These are phyloP conservation scores for Fennellomyces sp. DNA, from an alignment of 371 early-diverging fungal genomes.

Conservation along the genomic window DNA sequence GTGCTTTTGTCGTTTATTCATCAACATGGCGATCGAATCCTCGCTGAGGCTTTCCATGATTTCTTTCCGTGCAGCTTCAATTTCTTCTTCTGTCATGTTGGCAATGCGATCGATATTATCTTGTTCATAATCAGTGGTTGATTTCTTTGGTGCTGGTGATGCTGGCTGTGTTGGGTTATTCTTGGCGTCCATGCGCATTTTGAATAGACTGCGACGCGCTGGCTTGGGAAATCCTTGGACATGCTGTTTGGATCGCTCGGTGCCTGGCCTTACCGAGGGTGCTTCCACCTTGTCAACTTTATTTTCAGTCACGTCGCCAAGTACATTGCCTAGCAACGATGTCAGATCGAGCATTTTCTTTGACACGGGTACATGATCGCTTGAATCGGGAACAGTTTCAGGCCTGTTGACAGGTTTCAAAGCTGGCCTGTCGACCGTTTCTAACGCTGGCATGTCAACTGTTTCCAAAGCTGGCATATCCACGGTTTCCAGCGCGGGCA, in stretches of 20 bases:
- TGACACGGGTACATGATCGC: conserved; percentile 31
- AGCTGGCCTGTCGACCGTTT: conserved; percentile 20
- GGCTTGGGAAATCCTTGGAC: conserved; percentile 58
- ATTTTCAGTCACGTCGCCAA: conserved; percentile 57
- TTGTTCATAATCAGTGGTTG: conserved; percentile 42
- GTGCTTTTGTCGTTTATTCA: conserved; percentile 27
- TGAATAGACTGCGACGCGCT: conserved; percentile 54
- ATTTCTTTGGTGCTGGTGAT: conserved; percentile 12
- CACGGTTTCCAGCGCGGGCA: conserved; percentile 15
- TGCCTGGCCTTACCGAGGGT: conserved; percentile 21
- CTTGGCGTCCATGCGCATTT: conserved; percentile 22
- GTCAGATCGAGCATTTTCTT: conserved; percentile 53
- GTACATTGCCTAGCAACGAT: conserved; percentile 45
- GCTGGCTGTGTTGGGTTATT: conserved; percentile 12
- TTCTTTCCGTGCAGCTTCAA: conserved; percentile 62
- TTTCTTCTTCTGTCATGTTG: conserved; percentile 64
- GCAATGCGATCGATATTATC: conserved; percentile 61
- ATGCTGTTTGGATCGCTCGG: conserved; percentile 26
- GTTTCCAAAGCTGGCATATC: conserved; percentile 5
- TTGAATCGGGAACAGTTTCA: conserved; percentile 25
- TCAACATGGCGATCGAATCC: conserved; percentile 50
- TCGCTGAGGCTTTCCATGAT: conserved; percentile 61
- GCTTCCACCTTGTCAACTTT: conserved; percentile 24
- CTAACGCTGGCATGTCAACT: conserved; percentile 12
- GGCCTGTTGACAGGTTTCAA: conserved; percentile 1